Evolutionary conservation across 805 yeast genomes (phyloP), one percentile per base, ranked within the genome.

Genomic region (Saccharomycopsis fibuligera): DNA sequence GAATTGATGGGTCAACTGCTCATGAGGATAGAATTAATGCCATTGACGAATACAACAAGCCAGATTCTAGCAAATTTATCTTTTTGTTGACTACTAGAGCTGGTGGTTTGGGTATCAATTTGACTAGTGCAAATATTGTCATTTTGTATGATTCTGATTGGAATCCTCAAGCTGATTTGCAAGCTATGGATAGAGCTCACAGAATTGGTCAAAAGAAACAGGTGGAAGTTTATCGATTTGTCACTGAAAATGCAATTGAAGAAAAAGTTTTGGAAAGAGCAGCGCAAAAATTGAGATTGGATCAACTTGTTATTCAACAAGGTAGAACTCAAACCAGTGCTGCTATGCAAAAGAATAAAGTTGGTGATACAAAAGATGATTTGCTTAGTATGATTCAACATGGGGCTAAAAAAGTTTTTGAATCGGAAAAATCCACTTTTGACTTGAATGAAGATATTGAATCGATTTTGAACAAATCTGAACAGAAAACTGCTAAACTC

Each of bases 131-230:
- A 2, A 96, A 90, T 62, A 80, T 86, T 38, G 98, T 90, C 44
- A 77, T 90, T 3, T 65, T 90, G 24, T 91, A 79, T 62, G 98
- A 90, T 64, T 85, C 95, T 0, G 98, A 90, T 68, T 90, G 98
- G 98, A 90, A 90, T 61, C 98, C 98, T 1, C 98, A 90, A 62
- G 97, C 96, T 0, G 98, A 90, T 71, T 72, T 90, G 59, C 98
- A 90, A 68, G 97, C 97, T 1, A 90, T 90, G 98, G 98, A 91
- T 64, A 77, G 98, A 62, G 98, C 97, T 1, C 98, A 90, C 62
- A 80, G 98, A 71, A 90, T 90, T 62, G 98, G 98, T 17, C 98
- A 90, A 64, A 91, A 86, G 63, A 91, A 91, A 61, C 99, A 91
- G 68, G 99, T 91, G 6, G 76, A 81, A 58, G 98, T 91, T 17